Evolutionary conservation across 2,329 filamentous ascomycete species (phyloP), one percentile per base, ranked within the genome.

Genomic region (Aspergillaceae sp.): DNA sequence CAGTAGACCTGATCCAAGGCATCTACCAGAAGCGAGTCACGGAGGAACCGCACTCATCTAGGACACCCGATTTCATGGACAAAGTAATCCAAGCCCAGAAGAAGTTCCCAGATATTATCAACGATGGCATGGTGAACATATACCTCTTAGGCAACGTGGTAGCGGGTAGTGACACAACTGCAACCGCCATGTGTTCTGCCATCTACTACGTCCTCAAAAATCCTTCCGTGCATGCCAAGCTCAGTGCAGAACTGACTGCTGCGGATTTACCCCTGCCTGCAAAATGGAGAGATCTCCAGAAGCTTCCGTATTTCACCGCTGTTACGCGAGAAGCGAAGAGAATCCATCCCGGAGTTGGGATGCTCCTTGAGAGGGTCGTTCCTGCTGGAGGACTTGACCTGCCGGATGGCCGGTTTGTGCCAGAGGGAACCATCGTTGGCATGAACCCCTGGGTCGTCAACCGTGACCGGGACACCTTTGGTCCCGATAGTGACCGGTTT

Each of bases 381-480:
- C 40, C 40, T 5, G 40, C 8, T 7, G 40, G 40, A 7, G 40
- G 40, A 6, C 30, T 52, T 11, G 42, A 37, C n/a, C 48, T 58
- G 4, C 48, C 51, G 2, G 55, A 60, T 26, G 53, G 51, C 4
- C 50, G 52, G 4, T 54, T 50, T 40, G 51, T 62, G 4, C 56
- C 60, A 0, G 46, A 46, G 2, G 60, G 58, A 4, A 60, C 58
- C 5, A 48, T 57, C 8, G 51, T 64, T 3, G 62, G 85, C 5
- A 85, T 80, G 60, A 86, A 80, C 43, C 79, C 85, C 0, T 89
- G 84, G 84, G 79, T 88, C 11, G 72, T 89, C 34, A 85, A 89
- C 56, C 75, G 82, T 3, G 75, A 80, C 2, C 72, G 74, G 4
- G 80, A 83, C 45, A 71, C 89, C 29, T 91, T 86, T 56, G 86